Conservation (phyloP, 306 rosid genomes). For the Sindora glabra region DNA sequence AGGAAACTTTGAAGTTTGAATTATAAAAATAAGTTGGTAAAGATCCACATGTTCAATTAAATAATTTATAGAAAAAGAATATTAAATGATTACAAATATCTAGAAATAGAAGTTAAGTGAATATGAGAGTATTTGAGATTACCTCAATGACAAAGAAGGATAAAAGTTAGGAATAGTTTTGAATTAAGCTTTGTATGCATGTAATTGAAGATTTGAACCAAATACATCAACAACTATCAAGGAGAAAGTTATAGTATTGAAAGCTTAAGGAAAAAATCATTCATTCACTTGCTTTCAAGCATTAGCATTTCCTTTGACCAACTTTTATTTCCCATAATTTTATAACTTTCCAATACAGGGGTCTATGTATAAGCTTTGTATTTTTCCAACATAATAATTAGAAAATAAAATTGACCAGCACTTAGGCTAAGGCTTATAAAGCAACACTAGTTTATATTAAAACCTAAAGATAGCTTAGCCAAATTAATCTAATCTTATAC, state of each 20-base stretch:
- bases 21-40: constrained; percentile 12
- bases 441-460: no score
- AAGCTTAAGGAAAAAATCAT: constrained; percentile 40
- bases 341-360: not conserved
- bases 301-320: not conserved
- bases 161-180: not conserved
- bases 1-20: constrained; percentile 20
- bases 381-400: no score
- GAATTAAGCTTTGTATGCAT: constrained; percentile 7
- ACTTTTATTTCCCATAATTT: not conserved
- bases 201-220: constrained; percentile 1
- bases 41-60: constrained; percentile 33
- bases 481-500: no score
- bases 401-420: no score
- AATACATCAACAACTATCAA: not conserved
- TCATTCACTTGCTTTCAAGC: constrained; percentile 15
- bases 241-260: constrained; percentile 13
- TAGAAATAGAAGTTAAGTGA: not conserved
- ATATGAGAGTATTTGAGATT: constrained; percentile 19
- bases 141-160: constrained; percentile 23
- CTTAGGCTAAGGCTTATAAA: no score
- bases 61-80: not conserved
- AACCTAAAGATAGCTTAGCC: no score
- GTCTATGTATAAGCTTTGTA: no score
- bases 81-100: constrained; percentile 1